Evolutionary conservation across 2,329 filamentous ascomycete species (phyloP).

Genomic region (Calycina marina): DNA sequence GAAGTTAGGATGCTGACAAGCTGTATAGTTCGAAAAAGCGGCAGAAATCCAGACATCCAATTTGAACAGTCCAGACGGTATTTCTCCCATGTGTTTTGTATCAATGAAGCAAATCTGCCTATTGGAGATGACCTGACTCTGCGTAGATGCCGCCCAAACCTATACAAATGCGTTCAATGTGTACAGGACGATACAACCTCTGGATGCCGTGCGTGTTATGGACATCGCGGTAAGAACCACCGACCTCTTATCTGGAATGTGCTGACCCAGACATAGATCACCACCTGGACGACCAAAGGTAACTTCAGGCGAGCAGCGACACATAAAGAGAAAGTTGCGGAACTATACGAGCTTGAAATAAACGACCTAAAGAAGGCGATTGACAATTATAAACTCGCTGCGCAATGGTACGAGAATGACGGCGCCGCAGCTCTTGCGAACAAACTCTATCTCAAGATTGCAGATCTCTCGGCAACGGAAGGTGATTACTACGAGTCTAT

Average conservation of each 20-base stretch:
- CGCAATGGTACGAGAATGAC: constrained; percentile 78
- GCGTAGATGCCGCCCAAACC: constrained; percentile 84
- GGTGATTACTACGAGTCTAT: constrained; percentile 76
- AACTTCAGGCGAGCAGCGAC: constrained; percentile 85
- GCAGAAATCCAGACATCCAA: constrained; percentile 67
- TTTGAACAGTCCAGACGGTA: constrained; percentile 79
- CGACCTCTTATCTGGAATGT: no score
- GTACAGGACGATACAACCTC: constrained; percentile 72
- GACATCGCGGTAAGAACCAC: no score
- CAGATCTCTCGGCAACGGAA: constrained; percentile 70
- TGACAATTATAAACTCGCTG: constrained; percentile 72
- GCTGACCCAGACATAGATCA: no score
- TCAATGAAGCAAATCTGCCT: no score
- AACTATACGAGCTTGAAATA: constrained; percentile 72
- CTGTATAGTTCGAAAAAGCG: constrained; percentile 74
- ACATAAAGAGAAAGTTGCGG: constrained; percentile 77
- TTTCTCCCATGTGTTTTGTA: no score
- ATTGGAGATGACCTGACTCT: no score
- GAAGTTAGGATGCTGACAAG: no score
- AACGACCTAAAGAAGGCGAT: constrained; percentile 66
- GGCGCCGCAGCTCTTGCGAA: constrained; percentile 81
- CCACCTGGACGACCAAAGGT: constrained; percentile 75
- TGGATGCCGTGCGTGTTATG: constrained; percentile 69
- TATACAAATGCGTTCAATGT: constrained; percentile 88
- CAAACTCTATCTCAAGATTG: constrained; percentile 86